Base-by-base conservation (phyloP, 495 filamentous ascomycete genomes). In the Sporormia fimetaria region DNA sequence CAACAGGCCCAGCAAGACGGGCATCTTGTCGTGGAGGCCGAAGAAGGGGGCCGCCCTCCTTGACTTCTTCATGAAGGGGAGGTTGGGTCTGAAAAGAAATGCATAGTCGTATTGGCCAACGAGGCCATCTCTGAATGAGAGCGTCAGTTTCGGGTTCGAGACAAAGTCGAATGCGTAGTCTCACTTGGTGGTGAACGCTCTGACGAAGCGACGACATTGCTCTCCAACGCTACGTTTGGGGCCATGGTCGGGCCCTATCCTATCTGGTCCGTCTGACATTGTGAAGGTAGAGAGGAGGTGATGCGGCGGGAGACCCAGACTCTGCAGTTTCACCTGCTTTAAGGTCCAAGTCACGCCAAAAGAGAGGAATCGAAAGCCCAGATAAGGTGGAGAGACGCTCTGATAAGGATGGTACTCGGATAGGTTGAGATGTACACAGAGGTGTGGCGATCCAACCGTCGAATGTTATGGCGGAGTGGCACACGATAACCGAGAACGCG, bases 21-120 rank as follows among this genome's bases (percentile, higher is more conserved):
- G 87, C 67, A 94, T 81, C 15, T 65, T 67, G 57, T 92, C 84
- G 45, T 94, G 70, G 12, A 93, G 74, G 16, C 84, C 87, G 58
- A 93, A 94, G 63, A 94, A 94, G 16, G 87, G 86, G 4, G 81
- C 74, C 1, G 71, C 65, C 46, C 67, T 63, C 25, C 66, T 67
- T 1, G 67, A 52, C 57, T 75, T 79, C 47, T 71, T 75, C 67
- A 88, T 76, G 63, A 92, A 94, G 2, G 87, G 87, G 9, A 94
- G 57, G 40, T 84, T 83, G 4, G 87, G 87, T 29, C 67, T 73
- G 61, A 86, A 86, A 12, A 81, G 65, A 57, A 74, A 76, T 31
- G 63, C 76, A 73, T 94, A 94, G 65, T 94, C 83, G 57, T 94
- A 94, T 48, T 76, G 67, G 22, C 87, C 87, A 44, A 94, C 57